Conservation (phyloP, 2,329 filamentous ascomycete genomes). For the Aspergillus unguis region DNA sequence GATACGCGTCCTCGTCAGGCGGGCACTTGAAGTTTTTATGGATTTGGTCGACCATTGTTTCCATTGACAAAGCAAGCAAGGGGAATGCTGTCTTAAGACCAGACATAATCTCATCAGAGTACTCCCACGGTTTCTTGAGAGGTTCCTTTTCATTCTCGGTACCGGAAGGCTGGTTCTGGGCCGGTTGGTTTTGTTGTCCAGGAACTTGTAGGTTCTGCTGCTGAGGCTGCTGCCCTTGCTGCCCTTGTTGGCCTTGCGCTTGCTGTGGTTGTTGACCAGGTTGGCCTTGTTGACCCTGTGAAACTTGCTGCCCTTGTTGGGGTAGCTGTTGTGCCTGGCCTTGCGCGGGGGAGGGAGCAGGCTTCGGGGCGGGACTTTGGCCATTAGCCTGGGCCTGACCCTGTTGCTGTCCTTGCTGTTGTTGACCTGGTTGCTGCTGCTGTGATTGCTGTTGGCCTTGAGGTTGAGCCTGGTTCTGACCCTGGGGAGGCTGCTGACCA, state of each 20-base stretch:
- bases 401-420: neutral
- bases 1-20: slow-evolving; percentile 95
- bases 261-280: neutral
- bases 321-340: slow-evolving; percentile 13
- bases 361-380: slow-evolving; percentile 13
- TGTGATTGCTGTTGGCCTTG: slow-evolving; percentile 17
- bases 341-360: slow-evolving; percentile 12
- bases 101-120: slow-evolving; percentile 92
- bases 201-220: slow-evolving; percentile 30
- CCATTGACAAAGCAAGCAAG: slow-evolving; percentile 92
- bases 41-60: slow-evolving; percentile 99
- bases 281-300: slow-evolving; percentile 8
- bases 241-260: slow-evolving; percentile 3
- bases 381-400: slow-evolving; percentile 11
- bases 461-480: slow-evolving; percentile 16
- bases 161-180: slow-evolving; percentile 21
- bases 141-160: slow-evolving; percentile 41
- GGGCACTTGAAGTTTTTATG: slow-evolving; percentile 99
- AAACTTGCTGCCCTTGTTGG: neutral
- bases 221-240: slow-evolving; percentile 20
- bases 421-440: slow-evolving; percentile 9
- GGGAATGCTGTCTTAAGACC: slow-evolving; percentile 96
- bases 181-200: slow-evolving; percentile 18
- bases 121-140: slow-evolving; percentile 85
- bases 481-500: slow-evolving; percentile 26